A percentile compares a stretch with the other conserved stretches of the same genome.
These are phyloP conservation scores for Rosa persica DNA, from an alignment of 306 rosid species.

Conservation along the genomic window DNA sequence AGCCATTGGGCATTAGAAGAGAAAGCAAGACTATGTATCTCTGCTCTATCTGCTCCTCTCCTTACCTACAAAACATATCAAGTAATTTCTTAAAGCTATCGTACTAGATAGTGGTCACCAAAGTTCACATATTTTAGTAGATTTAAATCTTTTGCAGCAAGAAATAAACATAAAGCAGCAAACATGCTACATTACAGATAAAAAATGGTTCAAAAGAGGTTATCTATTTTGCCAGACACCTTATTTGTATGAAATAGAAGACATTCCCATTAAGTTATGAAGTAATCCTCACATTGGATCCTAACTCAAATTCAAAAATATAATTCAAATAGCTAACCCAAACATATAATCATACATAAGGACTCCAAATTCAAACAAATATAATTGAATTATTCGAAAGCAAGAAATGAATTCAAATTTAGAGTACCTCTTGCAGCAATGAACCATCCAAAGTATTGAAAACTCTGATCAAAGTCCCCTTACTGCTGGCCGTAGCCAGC, in stretches of 20 bases:
- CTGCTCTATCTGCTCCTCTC: conserved; percentile 94
- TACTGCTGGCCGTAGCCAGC: conserved; percentile 66
- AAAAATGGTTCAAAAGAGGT: neutral
- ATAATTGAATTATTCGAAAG: too few relatives aligned
- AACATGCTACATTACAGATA: neutral
- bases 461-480: conserved; percentile 71
- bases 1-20: conserved; percentile 88
- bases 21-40: conserved; percentile 84
- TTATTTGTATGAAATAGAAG: neutral
- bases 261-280: neutral
- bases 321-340: neutral
- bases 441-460: conserved; percentile 76
- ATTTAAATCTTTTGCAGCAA: neutral
- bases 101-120: neutral
- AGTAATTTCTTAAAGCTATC: conserved; percentile 7
- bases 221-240: neutral
- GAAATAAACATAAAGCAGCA: neutral
- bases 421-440: conserved; percentile 70
- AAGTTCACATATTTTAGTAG: neutral
- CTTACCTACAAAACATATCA: conserved; percentile 55
- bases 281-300: neutral
- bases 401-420: neutral
- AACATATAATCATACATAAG: neutral
- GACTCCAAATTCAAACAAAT: too few relatives aligned
- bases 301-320: too few relatives aligned